Conservation (phyloP, 352 stramenopile genomes). For the Plasmopara muralis region DNA sequence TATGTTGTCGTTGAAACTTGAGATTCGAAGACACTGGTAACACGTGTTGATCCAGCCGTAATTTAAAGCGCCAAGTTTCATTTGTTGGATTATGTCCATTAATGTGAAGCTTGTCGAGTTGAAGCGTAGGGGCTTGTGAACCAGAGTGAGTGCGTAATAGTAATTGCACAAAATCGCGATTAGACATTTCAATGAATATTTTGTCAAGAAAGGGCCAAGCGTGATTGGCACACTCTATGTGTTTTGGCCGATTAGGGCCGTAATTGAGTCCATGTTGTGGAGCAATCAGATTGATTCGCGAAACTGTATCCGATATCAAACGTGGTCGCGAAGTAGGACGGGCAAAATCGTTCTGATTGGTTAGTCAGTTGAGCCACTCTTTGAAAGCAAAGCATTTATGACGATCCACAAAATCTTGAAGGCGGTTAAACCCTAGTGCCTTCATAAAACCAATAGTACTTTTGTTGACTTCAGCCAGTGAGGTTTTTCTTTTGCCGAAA, state of each 20-base stretch:
- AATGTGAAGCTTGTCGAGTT: not conserved
- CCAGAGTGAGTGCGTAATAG: not conserved
- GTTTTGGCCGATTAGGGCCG: not conserved
- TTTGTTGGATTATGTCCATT: not conserved
- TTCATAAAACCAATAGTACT: not conserved
- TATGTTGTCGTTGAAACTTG: constrained; percentile 15
- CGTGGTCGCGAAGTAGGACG: constrained; percentile 1
- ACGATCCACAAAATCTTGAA: constrained; percentile 10
- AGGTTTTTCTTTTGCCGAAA: not conserved
- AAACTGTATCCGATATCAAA: not conserved
- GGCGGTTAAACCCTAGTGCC: not conserved
- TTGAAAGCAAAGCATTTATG: constrained; percentile 1
- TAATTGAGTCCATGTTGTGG: not conserved
- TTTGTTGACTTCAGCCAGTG: not conserved
- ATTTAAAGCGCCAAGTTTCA: not conserved
- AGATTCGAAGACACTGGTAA: constrained; percentile 8
- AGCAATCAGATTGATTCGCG: constrained; percentile 1
- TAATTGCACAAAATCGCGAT: constrained; percentile 4
- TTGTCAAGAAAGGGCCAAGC: not conserved
- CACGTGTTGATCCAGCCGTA: constrained; percentile 1
- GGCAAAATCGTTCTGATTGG: not conserved
- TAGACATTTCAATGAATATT: constrained; percentile 4
- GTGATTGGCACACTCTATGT: constrained; percentile 1
- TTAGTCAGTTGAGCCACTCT: not conserved
- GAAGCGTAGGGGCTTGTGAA: no score